These are phyloP conservation scores for Pestalotiopsis sp. DNA, from an alignment of 2,329 filamentous ascomycete genomes.

Conservation along the genomic window DNA sequence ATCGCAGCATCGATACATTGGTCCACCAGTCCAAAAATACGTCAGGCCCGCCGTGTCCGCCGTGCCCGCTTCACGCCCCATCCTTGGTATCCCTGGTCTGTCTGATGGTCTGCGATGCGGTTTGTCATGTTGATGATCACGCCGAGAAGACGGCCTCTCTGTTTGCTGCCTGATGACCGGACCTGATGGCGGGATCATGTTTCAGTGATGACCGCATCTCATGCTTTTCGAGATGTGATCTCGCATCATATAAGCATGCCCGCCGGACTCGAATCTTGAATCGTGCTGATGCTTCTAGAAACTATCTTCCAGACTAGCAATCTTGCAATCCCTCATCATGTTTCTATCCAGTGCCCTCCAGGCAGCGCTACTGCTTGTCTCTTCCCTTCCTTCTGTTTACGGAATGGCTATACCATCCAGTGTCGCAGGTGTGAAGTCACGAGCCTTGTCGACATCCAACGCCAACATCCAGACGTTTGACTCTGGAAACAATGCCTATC, in stretches of 20 bases:
- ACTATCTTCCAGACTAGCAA: background rate
- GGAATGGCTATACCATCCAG: slow-evolving; percentile 3
- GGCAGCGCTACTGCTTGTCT: slow-evolving; percentile 7
- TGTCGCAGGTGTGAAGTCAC: background rate
- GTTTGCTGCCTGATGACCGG: background rate
- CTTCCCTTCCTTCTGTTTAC: slow-evolving; percentile 5
- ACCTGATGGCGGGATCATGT: background rate
- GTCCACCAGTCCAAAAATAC: background rate
- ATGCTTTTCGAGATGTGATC: background rate
- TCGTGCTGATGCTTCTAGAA: background rate
- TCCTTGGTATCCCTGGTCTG: background rate
- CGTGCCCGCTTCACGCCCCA: background rate
- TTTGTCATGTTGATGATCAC: background rate
- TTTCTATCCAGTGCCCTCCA: background rate
- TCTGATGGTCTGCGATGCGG: background rate
- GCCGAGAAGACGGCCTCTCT: background rate
- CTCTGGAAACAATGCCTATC: slow-evolving; percentile 37
- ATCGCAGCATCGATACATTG: background rate
- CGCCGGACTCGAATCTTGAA: background rate
- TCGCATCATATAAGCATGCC: background rate
- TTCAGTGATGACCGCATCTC: background rate
- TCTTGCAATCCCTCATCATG: background rate
- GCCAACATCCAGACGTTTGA: background rate
- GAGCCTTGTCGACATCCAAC: background rate
- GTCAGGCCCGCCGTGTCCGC: background rate